These are phyloP conservation scores for Bocquillonia castaneifolia DNA, from an alignment of 441 rosid genomes.

Conservation along the genomic window DNA sequence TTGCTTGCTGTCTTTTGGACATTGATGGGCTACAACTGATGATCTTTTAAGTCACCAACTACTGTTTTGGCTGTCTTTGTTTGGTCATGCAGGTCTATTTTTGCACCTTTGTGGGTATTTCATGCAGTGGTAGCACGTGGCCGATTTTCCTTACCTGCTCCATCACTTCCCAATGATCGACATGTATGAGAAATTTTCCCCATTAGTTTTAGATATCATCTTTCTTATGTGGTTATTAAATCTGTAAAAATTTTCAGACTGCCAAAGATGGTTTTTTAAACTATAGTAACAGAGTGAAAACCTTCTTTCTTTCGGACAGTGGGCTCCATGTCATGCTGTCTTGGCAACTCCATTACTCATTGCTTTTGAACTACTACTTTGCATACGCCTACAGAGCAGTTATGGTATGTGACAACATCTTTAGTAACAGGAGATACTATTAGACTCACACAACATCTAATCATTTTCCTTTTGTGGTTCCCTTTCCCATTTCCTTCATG, in stretches of 20 bases:
- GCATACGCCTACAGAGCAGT: slow-evolving; percentile 69
- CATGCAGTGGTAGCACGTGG: slow-evolving; percentile 87
- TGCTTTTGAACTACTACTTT: slow-evolving; percentile 90
- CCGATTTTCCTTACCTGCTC: slow-evolving; percentile 94
- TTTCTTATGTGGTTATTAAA: neutral
- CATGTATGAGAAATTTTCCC: slow-evolving; percentile 41
- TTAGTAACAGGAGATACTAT: neutral
- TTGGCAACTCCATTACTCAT: slow-evolving; percentile 83
- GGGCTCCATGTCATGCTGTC: slow-evolving; percentile 95
- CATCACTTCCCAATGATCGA: slow-evolving; percentile 76
- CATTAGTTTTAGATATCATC: neutral
- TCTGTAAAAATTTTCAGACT: neutral
- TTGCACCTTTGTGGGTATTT: slow-evolving; percentile 76
- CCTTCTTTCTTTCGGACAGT: slow-evolving; percentile 54
- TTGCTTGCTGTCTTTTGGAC: neutral
- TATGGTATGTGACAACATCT: slow-evolving; percentile 45
- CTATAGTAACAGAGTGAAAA: slow-evolving; percentile 5
- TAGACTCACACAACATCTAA: neutral
- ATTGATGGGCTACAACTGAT: neutral
- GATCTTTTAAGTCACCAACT: neutral
- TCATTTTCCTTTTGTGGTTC: neutral
- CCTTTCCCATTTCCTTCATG: neutral
- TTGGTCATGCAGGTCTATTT: slow-evolving; percentile 55
- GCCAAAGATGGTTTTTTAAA: neutral
- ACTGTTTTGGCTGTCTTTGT: neutral